Conservation (phyloP, 495 filamentous ascomycete genomes). For the Mycothermus thermophilus region DNA sequence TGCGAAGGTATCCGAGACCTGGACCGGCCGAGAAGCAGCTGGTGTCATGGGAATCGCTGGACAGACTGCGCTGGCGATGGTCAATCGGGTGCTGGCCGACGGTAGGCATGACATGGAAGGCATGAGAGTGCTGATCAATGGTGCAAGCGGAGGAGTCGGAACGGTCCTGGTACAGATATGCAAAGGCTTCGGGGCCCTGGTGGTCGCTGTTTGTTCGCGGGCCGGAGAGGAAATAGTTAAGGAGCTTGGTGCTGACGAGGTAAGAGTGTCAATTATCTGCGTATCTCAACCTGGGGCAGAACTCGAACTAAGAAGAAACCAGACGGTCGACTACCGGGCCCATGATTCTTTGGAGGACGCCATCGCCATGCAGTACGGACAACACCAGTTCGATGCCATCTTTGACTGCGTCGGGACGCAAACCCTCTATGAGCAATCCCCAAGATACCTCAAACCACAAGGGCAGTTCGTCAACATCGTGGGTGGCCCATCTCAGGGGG, state of each 20-base stretch:
- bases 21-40: slow-evolving; percentile 13
- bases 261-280: slow-evolving; percentile 3
- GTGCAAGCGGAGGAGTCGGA: slow-evolving; percentile 34
- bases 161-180: slow-evolving; percentile 25
- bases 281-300: background rate
- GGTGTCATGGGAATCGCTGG: slow-evolving; percentile 26
- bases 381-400: slow-evolving; percentile 24
- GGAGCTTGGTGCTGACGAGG: slow-evolving; percentile 25
- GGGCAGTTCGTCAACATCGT: slow-evolving; percentile 28
- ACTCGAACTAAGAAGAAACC: background rate
- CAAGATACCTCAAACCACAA: slow-evolving; percentile 22
- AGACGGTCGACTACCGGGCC: slow-evolving; percentile 27
- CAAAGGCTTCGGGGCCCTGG: slow-evolving; percentile 19
- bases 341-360: slow-evolving; percentile 15
- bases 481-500: slow-evolving; percentile 15
- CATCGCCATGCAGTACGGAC: slow-evolving; percentile 15
- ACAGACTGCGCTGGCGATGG: slow-evolving; percentile 15
- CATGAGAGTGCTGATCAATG: slow-evolving; percentile 26
- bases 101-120: slow-evolving; percentile 5
- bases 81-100: slow-evolving; percentile 5
- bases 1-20: slow-evolving; percentile 8
- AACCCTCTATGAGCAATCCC: slow-evolving; percentile 17
- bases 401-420: slow-evolving; percentile 28
- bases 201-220: slow-evolving; percentile 23
- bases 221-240: slow-evolving; percentile 20